Evolutionary conservation across 164 flowering plant species (phyloP), one percentile per base, ranked within the genome.

Genomic region (Umbellularia californica): DNA sequence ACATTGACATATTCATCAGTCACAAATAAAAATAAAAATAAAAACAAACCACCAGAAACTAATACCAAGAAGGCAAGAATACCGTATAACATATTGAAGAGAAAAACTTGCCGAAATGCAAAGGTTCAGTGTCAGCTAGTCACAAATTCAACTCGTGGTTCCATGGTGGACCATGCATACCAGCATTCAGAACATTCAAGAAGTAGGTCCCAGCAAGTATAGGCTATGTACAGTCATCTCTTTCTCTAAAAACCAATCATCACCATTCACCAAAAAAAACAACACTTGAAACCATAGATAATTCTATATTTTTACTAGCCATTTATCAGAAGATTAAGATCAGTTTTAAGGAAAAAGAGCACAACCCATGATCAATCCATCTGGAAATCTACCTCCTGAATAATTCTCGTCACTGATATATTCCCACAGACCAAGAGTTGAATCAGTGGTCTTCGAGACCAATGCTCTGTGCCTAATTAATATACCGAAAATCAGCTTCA

Each of bases 401-500:
- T 41, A 41, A 41, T 41, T 41, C 47, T 41, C 0, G 10, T 41
- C 47, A 41, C 47, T 41, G 47, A 41, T 41, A 41, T 11, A 41
- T 41, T 41, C 47, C 47, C 60, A 14, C 60, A 55, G 60, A 41
- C 10, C 47, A 41, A 55, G n/a, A 55, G n/a, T 20, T 55, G 60
- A 55, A 55, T 55, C 60, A 55, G 60, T 55, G 17, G n/a, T 55
- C 60, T 20, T 14, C 6, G n/a, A 55, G 17, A 55, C 60, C 7
- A 20, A 55, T 55, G 60, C 3, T 3, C 15, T 55, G 17, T 1
- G 7, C 60, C n/a, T 55, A 55, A 55, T 55, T 55, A 20, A 55
- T 55, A 14, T 20, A 14, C 60, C 7, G 7, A 67, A 67, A 67
- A 47, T 41, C 12, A 65, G n/a, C 12, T 52, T 69, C 73, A 93